Conservation (phyloP, 306 rosid species). For the Malus orientalis region DNA sequence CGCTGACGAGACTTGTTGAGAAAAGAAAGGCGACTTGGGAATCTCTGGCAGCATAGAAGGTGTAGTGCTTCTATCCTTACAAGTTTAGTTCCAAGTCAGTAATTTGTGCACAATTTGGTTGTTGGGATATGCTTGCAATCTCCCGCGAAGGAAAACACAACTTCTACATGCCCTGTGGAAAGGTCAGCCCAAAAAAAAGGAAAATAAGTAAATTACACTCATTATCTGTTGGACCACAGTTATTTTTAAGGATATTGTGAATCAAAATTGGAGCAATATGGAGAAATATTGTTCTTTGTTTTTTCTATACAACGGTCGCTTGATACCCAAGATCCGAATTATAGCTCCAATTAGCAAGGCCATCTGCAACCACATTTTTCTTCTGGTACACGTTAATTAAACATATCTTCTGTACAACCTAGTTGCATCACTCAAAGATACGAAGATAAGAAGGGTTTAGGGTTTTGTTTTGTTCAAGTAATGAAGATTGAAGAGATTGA, state of each 20-base stretch:
- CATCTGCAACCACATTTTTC: too few species aligned
- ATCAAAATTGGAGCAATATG: not conserved
- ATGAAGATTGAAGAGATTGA: too few species aligned
- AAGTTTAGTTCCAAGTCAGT: not conserved
- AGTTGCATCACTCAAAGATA: too few species aligned
- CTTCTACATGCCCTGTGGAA: not conserved
- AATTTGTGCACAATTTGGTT: not conserved
- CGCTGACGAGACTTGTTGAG: constrained; percentile 43
- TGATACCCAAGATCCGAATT: too few species aligned
- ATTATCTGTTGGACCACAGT: not conserved
- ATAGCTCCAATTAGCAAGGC: too few species aligned
- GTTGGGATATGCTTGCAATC: not conserved
- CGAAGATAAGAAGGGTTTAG: too few species aligned
- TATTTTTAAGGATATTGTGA: not conserved
- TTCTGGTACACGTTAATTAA: too few species aligned
- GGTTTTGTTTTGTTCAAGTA: too few species aligned
- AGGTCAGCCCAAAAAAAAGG: not conserved
- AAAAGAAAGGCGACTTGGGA: constrained; percentile 39
- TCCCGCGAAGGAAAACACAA: not conserved
- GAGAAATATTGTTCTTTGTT: not conserved
- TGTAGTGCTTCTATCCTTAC: constrained; percentile 1
- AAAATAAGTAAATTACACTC: not conserved
- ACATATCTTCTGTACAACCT: too few species aligned
- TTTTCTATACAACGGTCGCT: not conserved
- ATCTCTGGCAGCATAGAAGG: constrained; percentile 42